Evolutionary conservation across 306 rosid genomes (phyloP).

Genomic region (Sphenostylis stenocarpa): DNA sequence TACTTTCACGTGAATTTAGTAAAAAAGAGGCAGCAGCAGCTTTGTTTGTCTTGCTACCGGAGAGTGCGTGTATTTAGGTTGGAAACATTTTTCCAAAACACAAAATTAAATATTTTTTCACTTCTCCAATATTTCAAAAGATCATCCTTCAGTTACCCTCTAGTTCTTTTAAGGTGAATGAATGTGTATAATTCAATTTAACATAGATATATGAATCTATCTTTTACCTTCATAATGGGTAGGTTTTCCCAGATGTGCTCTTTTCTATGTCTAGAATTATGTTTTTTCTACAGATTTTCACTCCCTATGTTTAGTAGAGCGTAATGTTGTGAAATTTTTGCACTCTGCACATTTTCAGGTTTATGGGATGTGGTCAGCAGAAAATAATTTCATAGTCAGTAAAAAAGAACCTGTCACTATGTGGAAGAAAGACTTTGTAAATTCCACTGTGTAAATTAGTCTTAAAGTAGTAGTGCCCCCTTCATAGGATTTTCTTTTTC

Average conservation of each 20-base stretch:
- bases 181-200: not conserved
- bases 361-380: constrained; percentile 25
- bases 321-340: constrained; percentile 36
- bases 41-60: not conserved
- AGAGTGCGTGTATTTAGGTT: too few species aligned
- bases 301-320: constrained; percentile 1
- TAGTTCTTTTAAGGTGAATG: constrained; percentile 6
- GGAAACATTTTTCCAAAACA: not conserved
- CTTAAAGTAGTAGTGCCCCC: not conserved
- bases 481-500: not conserved
- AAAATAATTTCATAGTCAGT: constrained; percentile 26
- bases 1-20: not conserved
- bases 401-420: constrained; percentile 9
- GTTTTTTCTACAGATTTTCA: not conserved
- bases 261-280: not conserved
- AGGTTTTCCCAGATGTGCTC: not conserved
- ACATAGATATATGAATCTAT: not conserved
- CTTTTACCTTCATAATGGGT: not conserved
- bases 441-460: constrained; percentile 20
- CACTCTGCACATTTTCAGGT: constrained; percentile 25
- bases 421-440: constrained; percentile 24
- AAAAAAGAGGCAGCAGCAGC: not conserved
- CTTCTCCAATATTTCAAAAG: not conserved
- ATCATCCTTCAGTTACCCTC: not conserved
- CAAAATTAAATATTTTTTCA: not conserved